These are phyloP conservation scores for Penicillium diatomitis DNA, from an alignment of 495 filamentous ascomycete genomes.

Conservation along the genomic window DNA sequence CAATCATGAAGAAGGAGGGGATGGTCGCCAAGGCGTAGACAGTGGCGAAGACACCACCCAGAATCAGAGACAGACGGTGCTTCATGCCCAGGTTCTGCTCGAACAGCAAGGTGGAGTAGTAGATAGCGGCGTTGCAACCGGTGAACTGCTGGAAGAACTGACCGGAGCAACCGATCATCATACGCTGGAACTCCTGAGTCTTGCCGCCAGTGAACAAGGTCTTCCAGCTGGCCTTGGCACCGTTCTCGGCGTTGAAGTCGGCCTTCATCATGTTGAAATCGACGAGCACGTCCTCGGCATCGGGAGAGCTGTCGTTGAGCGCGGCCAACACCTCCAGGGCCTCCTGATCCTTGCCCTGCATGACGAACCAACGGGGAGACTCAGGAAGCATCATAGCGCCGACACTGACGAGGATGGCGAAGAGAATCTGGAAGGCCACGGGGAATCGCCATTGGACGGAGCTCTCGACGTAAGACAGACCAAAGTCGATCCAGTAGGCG, in stretches of 20 bases:
- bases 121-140: slow-evolving; percentile 72
- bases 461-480: slow-evolving; percentile 48
- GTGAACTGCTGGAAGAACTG: slow-evolving; percentile 73
- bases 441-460: slow-evolving; percentile 54
- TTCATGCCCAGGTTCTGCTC: slow-evolving; percentile 49
- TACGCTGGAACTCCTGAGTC: slow-evolving; percentile 38
- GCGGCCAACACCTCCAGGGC: slow-evolving; percentile 54
- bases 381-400: slow-evolving; percentile 59
- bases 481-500: slow-evolving; percentile 80
- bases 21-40: slow-evolving; percentile 57
- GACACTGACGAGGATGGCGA: slow-evolving; percentile 50
- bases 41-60: slow-evolving; percentile 74
- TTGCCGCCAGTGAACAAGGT: slow-evolving; percentile 34
- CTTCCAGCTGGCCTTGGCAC: slow-evolving; percentile 29
- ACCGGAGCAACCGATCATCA: slow-evolving; percentile 35
- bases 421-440: slow-evolving; percentile 70
- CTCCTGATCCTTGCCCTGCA: slow-evolving; percentile 48
- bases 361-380: slow-evolving; percentile 68
- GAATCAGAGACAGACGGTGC: slow-evolving; percentile 54
- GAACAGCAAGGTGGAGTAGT: slow-evolving; percentile 75
- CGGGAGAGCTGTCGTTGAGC: slow-evolving; percentile 33
- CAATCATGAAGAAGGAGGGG: slow-evolving; percentile 60
- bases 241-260: slow-evolving; percentile 19
- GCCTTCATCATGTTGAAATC: slow-evolving; percentile 44
- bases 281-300: slow-evolving; percentile 22